phyloP scores from a whole-genome alignment of 768 basidiomycete genomes.

The Paxillus involutus region DNA sequence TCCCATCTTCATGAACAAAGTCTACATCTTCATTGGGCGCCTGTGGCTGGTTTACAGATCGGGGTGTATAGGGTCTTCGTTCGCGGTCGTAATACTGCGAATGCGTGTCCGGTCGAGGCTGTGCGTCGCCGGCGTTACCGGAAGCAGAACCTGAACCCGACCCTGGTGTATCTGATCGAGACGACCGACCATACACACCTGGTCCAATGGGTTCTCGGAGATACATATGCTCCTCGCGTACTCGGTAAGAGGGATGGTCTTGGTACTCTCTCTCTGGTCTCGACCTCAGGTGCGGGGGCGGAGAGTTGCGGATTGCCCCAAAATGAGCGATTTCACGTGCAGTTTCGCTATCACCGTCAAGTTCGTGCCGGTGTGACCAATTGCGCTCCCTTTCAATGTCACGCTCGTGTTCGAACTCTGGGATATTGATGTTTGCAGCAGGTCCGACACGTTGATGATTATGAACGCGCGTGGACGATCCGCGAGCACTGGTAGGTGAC shows the following conservation, averaged over 20 bases:
- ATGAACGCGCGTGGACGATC: constrained; percentile 47
- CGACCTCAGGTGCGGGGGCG: constrained; percentile 39
- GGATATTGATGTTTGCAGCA: constrained; percentile 51
- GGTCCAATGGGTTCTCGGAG: constrained; percentile 32
- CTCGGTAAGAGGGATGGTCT: constrained; percentile 30
- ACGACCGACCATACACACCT: constrained; percentile 33
- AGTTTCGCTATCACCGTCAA: constrained; percentile 39
- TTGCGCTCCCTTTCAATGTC: constrained; percentile 49
- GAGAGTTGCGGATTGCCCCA: constrained; percentile 39
- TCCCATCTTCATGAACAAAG: constrained; percentile 54
- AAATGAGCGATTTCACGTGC: constrained; percentile 31
- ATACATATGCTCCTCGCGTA: constrained; percentile 29
- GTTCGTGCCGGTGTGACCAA: constrained; percentile 40
- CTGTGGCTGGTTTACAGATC: constrained; percentile 44
- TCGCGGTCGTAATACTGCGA: constrained; percentile 52
- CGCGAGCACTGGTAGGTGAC: constrained; percentile 35
- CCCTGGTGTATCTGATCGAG: constrained; percentile 59
- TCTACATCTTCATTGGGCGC: constrained; percentile 45
- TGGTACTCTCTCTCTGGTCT: constrained; percentile 32
- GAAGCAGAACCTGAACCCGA: constrained; percentile 50
- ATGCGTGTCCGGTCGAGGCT: constrained; percentile 49
- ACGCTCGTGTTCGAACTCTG: constrained; percentile 35
- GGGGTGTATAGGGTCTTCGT: constrained; percentile 50
- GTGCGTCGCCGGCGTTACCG: constrained; percentile 41
- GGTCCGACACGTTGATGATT: constrained; percentile 69